phyloP scores from a whole-genome alignment of 352 stramenopile species.

The Vaucheria bursata region DNA sequence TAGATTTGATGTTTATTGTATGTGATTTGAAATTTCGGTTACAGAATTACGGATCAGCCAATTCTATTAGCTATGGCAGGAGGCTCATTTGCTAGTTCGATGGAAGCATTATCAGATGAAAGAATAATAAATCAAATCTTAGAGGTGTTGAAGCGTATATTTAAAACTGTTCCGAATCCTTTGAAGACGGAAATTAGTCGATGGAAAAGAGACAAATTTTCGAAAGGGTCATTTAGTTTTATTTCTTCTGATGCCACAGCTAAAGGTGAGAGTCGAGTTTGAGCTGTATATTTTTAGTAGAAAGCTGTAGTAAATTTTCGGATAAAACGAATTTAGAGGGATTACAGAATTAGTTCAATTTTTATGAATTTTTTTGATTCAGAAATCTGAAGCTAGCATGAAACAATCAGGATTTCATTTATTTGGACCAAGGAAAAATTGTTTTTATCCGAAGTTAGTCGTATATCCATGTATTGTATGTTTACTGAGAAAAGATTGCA shows the following conservation, averaged over 20 bases:
- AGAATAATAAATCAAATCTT: constrained; percentile 58
- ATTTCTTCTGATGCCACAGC: constrained; percentile 55
- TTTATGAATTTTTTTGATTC: neutral
- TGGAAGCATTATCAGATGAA: constrained; percentile 58
- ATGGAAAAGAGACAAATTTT: constrained; percentile 59
- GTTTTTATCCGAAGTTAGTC: too few species aligned
- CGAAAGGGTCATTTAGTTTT: constrained; percentile 56
- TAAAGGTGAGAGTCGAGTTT: neutral
- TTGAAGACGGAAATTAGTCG: constrained; percentile 60
- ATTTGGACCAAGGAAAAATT: too few species aligned
- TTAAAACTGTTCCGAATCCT: constrained; percentile 52
- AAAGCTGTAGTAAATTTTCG: neutral
- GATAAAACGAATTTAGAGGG: neutral
- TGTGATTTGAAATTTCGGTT: too few species aligned
- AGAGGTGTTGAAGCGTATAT: constrained; percentile 58
- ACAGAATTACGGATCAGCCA: constrained; percentile 43
- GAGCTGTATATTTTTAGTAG: too few species aligned
- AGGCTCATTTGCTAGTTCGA: constrained; percentile 56
- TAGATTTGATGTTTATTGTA: too few species aligned
- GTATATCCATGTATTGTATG: too few species aligned
- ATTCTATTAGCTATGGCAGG: constrained; percentile 67
- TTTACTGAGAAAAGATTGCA: too few species aligned
- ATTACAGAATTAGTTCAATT: neutral
- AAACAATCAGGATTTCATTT: too few species aligned
- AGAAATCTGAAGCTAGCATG: too few species aligned